These are phyloP conservation scores for Leptographium flavum DNA, from an alignment of 2,329 filamentous ascomycete species.

Conservation along the genomic window DNA sequence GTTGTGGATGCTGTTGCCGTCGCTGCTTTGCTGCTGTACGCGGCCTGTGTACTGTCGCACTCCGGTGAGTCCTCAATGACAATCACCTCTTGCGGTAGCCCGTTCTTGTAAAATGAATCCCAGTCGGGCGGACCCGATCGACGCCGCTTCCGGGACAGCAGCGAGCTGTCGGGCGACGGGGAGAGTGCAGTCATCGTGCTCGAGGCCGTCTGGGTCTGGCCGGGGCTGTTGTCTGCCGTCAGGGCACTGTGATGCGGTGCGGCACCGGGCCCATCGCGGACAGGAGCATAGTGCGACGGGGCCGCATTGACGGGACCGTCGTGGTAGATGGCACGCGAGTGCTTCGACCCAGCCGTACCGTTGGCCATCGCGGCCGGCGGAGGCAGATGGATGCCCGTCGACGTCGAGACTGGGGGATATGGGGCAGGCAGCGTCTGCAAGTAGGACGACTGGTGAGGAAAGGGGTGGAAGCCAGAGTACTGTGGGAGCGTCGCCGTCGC, in stretches of 20 bases:
- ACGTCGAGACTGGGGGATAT: slow-evolving; percentile 8
- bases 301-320: slow-evolving; percentile 4
- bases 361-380: slow-evolving; percentile 5
- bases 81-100: slow-evolving; percentile 71
- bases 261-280: slow-evolving; percentile 6
- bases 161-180: slow-evolving; percentile 18
- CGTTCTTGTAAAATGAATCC: slow-evolving; percentile 71
- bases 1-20: too few relatives aligned
- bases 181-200: slow-evolving; percentile 23
- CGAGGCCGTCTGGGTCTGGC: slow-evolving; percentile 17
- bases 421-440: slow-evolving; percentile 20
- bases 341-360: slow-evolving; percentile 2
- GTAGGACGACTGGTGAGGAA: slow-evolving; percentile 30
- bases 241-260: not conserved
- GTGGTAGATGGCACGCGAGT: slow-evolving; percentile 1
- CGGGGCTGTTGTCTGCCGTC: slow-evolving; percentile 9
- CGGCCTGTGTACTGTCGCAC: slow-evolving; percentile 25
- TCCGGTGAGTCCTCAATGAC: slow-evolving; percentile 65
- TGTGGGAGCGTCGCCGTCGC: slow-evolving; percentile 59
- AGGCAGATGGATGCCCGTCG: not conserved
- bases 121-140: slow-evolving; percentile 58
- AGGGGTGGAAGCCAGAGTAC: slow-evolving; percentile 52
- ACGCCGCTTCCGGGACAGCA: slow-evolving; percentile 32
- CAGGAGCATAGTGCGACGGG: slow-evolving; percentile 16
- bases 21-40: slow-evolving; percentile 9